Evolutionary conservation across 768 basidiomycete species (phyloP), one percentile per base, ranked within the genome.

Genomic region (Leucogyrophana mollusca): DNA sequence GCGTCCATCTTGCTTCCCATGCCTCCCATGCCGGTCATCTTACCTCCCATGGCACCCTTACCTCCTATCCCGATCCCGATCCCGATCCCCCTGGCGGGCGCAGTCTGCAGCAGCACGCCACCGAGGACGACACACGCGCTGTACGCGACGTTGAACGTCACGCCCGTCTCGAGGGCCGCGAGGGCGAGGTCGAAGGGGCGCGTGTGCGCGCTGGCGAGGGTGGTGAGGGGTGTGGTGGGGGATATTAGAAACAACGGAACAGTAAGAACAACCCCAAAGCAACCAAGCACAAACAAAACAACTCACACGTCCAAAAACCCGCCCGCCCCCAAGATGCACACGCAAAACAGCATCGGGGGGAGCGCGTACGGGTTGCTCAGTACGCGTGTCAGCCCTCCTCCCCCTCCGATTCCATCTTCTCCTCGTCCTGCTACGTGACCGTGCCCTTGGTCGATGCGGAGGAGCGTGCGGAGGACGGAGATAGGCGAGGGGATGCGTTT

Each of bases 121-220:
- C 92, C 95, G 10, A 95, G 86, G 0, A 90, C 80, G 9, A 85
- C 74, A 33, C 85, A 91, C 0, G 94, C 87, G 2, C 85, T 81
- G 61, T 94, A 95, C 0, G 96, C 88, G 18, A 94, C 75, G 32
- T 80, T 78, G 64, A 88, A 89, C 4, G 93, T 95, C 13, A 89
- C 69, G 9, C 85, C 60, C 0, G 93, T 85, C 43, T 93, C 82
- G 6, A 87, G 52, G 4, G 81, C 77, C 0, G 96, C 91, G 33
- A 96, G 71, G n/a, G 82, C 64, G n/a, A 95, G 79, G 66, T 99
- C 95, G n/a, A 83, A 79, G 1, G 77, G 65, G 9, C 82, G 74
- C 48, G 91, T 89, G 50, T 87, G 81, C 11, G 68, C 46, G 27
- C 73, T 74, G 38, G 27, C 27, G 13, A 30, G 27, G 27, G 27